Conservation (phyloP, 2,329 filamentous ascomycete species). For the Sporothrix phasma region DNA sequence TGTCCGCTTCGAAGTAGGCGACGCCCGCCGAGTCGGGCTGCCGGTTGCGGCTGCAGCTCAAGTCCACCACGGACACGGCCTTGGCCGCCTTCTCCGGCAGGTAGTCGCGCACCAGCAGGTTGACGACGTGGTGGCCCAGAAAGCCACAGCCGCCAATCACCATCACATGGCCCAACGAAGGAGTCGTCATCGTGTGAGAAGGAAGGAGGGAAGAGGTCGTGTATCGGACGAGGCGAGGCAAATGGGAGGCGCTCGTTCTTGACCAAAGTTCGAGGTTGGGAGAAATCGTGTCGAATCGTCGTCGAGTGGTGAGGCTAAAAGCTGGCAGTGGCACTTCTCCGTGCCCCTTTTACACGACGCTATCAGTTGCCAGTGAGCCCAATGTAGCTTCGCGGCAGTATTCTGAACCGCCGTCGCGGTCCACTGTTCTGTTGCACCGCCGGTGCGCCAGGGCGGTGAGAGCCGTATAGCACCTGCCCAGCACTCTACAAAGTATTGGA, state of each 20-base stretch:
- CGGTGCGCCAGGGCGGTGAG: neutral
- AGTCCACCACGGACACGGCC: slow-evolving; percentile 60
- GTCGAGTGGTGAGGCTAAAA: neutral
- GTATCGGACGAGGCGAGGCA: neutral
- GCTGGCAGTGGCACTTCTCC: neutral
- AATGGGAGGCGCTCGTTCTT: too few relatives aligned
- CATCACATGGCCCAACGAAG: slow-evolving; percentile 56
- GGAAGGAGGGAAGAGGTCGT: neutral
- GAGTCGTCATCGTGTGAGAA: slow-evolving; percentile 25
- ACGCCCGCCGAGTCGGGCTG: slow-evolving; percentile 44
- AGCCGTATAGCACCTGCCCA: neutral
- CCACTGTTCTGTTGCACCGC: neutral
- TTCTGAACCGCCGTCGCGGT: neutral
- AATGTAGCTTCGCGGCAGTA: slow-evolving; percentile 2
- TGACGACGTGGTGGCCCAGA: slow-evolving; percentile 72
- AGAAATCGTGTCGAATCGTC: too few relatives aligned
- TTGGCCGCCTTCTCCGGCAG: slow-evolving; percentile 29
- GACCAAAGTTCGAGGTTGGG: too few relatives aligned
- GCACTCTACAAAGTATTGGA: neutral
- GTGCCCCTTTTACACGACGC: slow-evolving; percentile 1
- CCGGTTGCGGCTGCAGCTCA: slow-evolving; percentile 61
- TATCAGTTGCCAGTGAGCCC: too few relatives aligned
- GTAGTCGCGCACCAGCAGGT: slow-evolving; percentile 56
- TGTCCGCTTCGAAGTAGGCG: slow-evolving; percentile 66
- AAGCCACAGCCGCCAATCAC: slow-evolving; percentile 80